Evolutionary conservation across 1,284 basidiomycete species (phyloP).

Genomic region (Leccinum pseudoinsigne): DNA sequence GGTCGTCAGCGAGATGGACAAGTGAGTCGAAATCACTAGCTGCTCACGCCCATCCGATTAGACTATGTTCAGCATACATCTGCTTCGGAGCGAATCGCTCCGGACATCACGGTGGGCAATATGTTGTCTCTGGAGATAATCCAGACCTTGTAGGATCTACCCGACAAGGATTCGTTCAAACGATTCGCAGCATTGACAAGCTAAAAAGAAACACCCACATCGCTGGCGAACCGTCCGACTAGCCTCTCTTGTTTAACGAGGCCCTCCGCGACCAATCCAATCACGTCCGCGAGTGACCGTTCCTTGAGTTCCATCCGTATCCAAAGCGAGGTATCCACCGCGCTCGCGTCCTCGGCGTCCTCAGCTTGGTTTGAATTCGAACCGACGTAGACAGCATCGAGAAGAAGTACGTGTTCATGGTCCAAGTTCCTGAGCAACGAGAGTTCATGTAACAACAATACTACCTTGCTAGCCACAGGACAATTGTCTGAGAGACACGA

Average conservation of each 20-base stretch:
- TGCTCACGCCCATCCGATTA: constrained; percentile 24
- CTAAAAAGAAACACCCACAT: constrained; percentile 50
- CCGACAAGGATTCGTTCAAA: constrained; percentile 1
- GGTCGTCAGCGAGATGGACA: constrained; percentile 28
- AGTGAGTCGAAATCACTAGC: constrained; percentile 22
- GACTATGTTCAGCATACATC: background rate
- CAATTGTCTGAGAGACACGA: constrained; percentile 20
- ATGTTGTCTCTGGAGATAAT: constrained; percentile 57
- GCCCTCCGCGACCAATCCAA: constrained; percentile 59
- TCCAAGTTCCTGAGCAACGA: constrained; percentile 52
- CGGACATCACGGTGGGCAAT: constrained; percentile 80
- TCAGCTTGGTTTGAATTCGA: constrained; percentile 46
- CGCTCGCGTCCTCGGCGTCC: constrained; percentile 4
- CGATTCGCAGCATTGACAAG: background rate
- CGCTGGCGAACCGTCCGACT: constrained; percentile 68
- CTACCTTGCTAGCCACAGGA: constrained; percentile 56
- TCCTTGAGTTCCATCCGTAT: constrained; percentile 87
- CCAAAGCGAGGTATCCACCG: constrained; percentile 55
- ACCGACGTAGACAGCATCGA: constrained; percentile 71
- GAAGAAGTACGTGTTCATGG: constrained; percentile 60
- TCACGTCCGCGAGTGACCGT: constrained; percentile 75
- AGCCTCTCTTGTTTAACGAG: constrained; percentile 61
- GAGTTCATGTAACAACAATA: constrained; percentile 61
- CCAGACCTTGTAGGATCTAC: constrained; percentile 63
- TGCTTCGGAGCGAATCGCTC: constrained; percentile 46